These are phyloP conservation scores for Echeveria elegans DNA, from an alignment of 164 flowering plant genomes.

Conservation along the genomic window DNA sequence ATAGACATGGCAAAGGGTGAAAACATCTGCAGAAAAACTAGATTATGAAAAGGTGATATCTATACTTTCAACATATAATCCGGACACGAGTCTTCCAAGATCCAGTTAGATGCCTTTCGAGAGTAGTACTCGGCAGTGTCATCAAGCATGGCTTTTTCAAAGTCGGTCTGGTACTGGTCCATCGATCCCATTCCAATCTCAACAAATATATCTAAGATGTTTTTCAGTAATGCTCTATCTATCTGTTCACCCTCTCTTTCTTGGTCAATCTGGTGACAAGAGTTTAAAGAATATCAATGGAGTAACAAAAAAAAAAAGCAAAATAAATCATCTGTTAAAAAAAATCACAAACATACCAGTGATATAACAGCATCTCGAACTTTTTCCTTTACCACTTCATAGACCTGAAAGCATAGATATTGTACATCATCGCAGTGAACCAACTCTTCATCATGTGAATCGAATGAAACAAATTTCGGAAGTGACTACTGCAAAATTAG, in stretches of 20 bases:
- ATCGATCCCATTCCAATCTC: constrained; percentile 74
- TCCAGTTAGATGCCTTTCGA: constrained; percentile 81
- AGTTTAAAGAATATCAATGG: background rate
- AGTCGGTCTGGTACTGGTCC: constrained; percentile 59
- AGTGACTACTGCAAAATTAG: background rate
- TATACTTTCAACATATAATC: constrained; percentile 74
- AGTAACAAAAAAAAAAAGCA: background rate
- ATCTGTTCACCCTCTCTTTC: constrained; percentile 75
- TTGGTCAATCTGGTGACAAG: constrained; percentile 35
- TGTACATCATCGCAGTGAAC: background rate
- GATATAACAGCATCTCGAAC: constrained; percentile 76
- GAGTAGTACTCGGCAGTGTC: constrained; percentile 73
- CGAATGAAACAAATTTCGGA: background rate
- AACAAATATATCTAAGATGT: constrained; percentile 68
- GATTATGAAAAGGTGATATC: background rate
- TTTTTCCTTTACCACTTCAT: constrained; percentile 50
- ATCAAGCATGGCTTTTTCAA: constrained; percentile 52
- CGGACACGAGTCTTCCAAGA: constrained; percentile 78
- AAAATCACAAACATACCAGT: constrained; percentile 29
- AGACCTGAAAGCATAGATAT: constrained; percentile 37
- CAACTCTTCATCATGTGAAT: background rate
- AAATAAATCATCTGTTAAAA: background rate
- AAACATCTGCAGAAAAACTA: background rate
- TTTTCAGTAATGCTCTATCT: constrained; percentile 67
- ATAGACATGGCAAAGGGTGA: constrained; percentile 5